Percentiles rank a stretch among this genome's conserved stretches.
Evolutionary conservation across 495 filamentous ascomycete genomes (phyloP).

Genomic region (Penicillium ochrochloron): DNA sequence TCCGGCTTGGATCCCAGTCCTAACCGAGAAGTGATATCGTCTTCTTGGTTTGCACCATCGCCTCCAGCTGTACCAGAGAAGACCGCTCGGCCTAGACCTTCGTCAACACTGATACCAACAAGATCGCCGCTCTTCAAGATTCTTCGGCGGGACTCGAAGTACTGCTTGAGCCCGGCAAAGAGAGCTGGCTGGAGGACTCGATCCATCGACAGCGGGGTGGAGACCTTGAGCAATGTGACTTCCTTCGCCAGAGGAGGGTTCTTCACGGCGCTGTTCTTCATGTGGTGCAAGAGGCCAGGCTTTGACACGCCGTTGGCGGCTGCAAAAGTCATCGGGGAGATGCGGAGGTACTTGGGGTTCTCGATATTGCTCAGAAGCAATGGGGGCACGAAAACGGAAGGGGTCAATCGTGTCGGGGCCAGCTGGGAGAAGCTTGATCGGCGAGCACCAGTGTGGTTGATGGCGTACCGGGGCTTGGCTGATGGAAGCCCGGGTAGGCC

Average conservation of each 20-base stretch:
- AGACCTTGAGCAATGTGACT: slow-evolving; percentile 86
- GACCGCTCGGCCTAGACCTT: slow-evolving; percentile 73
- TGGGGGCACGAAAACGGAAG: slow-evolving; percentile 79
- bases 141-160: slow-evolving; percentile 79
- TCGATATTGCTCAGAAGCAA: slow-evolving; percentile 84
- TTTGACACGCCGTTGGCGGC: slow-evolving; percentile 39
- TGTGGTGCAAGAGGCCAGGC: slow-evolving; percentile 42
- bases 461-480: slow-evolving; percentile 55
- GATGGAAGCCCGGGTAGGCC: slow-evolving; percentile 74
- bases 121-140: slow-evolving; percentile 85
- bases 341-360: slow-evolving; percentile 70
- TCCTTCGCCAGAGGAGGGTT: slow-evolving; percentile 87
- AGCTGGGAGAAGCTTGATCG: slow-evolving; percentile 59
- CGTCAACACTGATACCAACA: slow-evolving; percentile 84
- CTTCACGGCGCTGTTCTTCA: slow-evolving; percentile 56
- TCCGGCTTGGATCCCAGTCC: slow-evolving; percentile 37
- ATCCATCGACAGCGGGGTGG: slow-evolving; percentile 86
- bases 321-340: slow-evolving; percentile 64
- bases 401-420: slow-evolving; percentile 44
- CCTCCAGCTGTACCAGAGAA: slow-evolving; percentile 61
- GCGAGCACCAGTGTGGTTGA: slow-evolving; percentile 51
- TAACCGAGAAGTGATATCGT: slow-evolving; percentile 62
- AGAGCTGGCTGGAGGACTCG: slow-evolving; percentile 79
- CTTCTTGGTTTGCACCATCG: slow-evolving; percentile 63
- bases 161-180: slow-evolving; percentile 79